These are phyloP conservation scores for Podaxis sp. DNA, from an alignment of 768 basidiomycete genomes.

Conservation along the genomic window DNA sequence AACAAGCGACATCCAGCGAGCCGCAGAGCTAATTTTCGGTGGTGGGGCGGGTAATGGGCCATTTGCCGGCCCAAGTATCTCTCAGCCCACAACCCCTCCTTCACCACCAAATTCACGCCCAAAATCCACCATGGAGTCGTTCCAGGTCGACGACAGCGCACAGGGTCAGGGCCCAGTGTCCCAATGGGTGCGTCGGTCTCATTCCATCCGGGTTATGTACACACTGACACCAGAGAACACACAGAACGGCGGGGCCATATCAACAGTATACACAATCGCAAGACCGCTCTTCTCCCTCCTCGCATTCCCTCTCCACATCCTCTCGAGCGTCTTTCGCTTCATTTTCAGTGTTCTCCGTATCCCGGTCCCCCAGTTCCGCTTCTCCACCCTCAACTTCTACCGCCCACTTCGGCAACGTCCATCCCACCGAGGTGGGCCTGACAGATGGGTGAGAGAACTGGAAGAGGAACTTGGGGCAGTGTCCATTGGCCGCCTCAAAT, in stretches of 20 bases:
- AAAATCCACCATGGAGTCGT: constrained; percentile 26
- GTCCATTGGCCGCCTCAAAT: constrained; percentile 42
- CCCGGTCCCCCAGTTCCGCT: constrained; percentile 55
- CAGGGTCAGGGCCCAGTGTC: constrained; percentile 24
- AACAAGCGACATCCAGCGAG: constrained; percentile 33
- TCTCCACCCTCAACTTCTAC: constrained; percentile 45
- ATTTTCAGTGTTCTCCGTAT: constrained; percentile 64
- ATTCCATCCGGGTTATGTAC: not conserved
- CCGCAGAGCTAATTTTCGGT: constrained; percentile 58
- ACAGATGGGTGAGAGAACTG: constrained; percentile 73
- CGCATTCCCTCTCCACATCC: constrained; percentile 54
- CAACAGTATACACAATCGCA: constrained; percentile 20
- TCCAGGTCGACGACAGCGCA: constrained; percentile 51
- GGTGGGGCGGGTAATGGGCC: constrained; percentile 6
- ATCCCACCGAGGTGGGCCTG: constrained; percentile 48
- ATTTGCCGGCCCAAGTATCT: not conserved
- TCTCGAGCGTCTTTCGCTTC: constrained; percentile 59
- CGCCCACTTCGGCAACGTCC: constrained; percentile 32
- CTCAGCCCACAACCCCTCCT: constrained; percentile 2
- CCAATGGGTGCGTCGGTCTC: constrained; percentile 13
- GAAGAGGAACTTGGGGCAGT: constrained; percentile 85
- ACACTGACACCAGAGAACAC: constrained; percentile 7
- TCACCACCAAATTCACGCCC: constrained; percentile 12
- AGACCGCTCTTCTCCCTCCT: constrained; percentile 45
- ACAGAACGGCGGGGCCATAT: constrained; percentile 2